Conservation (phyloP, 148 eudicot genomes). For the Fagopyrum homotropicum region DNA sequence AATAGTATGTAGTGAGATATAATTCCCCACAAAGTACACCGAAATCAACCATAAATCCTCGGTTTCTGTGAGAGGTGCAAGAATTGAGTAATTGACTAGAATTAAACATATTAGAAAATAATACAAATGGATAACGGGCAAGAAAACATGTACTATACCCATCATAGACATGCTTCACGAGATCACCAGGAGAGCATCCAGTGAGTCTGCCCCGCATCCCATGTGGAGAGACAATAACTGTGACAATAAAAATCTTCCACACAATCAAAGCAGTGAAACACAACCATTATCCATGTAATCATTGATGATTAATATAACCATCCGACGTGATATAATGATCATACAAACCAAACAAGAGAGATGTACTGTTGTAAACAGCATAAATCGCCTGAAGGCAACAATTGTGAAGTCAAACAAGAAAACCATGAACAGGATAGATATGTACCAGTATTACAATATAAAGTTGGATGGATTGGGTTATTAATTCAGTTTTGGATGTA, state of each 20-base stretch:
- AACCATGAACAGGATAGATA: no score
- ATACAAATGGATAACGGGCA: background rate
- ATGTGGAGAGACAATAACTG: slow-evolving; percentile 91
- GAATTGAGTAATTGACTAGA: background rate
- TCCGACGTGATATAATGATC: background rate
- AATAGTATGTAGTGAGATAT: background rate
- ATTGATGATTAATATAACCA: background rate
- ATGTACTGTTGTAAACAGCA: background rate
- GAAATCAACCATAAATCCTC: background rate
- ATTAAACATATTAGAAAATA: background rate
- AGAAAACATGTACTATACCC: slow-evolving; percentile 35
- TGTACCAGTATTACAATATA: no score
- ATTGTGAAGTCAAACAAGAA: background rate
- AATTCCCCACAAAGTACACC: background rate
- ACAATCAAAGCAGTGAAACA: background rate
- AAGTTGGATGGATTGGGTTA: no score
- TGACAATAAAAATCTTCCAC: slow-evolving; percentile 11
- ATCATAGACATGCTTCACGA: slow-evolving; percentile 76
- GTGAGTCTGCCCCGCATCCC: slow-evolving; percentile 89
- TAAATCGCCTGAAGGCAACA: background rate
- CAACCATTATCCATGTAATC: background rate
- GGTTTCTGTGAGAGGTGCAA: background rate
- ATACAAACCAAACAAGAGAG: background rate
- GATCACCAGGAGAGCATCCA: slow-evolving; percentile 89
- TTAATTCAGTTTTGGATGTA: no score